A percentile compares a stretch with the other conserved stretches of the same genome.
phyloP scores from a whole-genome alignment of 2,329 filamentous ascomycete species.

The Colletotrichum kahawae region DNA sequence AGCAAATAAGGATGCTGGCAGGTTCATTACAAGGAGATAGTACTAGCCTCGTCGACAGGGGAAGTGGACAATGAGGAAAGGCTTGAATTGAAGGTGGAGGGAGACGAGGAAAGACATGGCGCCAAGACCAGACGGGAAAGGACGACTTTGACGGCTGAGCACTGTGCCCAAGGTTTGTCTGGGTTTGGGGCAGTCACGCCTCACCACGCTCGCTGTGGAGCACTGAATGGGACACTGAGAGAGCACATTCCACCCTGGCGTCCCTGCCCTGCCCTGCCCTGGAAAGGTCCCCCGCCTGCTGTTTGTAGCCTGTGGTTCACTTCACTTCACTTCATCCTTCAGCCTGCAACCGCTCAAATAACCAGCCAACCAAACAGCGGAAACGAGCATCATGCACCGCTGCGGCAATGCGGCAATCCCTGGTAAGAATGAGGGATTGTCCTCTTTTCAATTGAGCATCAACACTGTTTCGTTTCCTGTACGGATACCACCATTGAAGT shows the following conservation, averaged over 20 bases:
- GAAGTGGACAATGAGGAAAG: not conserved
- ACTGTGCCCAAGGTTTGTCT: not conserved
- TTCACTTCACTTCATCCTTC: not conserved
- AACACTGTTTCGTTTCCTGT: not conserved
- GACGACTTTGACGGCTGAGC: not conserved
- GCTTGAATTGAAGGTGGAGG: not conserved
- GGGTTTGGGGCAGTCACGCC: not conserved
- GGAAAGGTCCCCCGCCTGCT: not conserved
- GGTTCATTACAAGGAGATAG: not conserved
- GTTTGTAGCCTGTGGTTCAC: not conserved
- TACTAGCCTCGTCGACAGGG: not conserved
- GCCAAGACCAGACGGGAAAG: conserved; percentile 2
- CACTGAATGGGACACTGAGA: too few relatives aligned
- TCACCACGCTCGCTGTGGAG: not conserved
- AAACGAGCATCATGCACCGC: not conserved
- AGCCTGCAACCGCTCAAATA: not conserved
- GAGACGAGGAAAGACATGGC: not conserved
- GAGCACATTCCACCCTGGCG: not conserved
- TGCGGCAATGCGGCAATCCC: not conserved
- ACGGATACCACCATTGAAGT: not conserved
- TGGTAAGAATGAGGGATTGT: not conserved
- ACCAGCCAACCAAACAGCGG: not conserved
- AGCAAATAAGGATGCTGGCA: not conserved
- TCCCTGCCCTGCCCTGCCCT: not conserved
- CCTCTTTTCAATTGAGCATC: not conserved